Evolutionary conservation across 768 basidiomycete genomes (phyloP), one percentile per base, ranked within the genome.

Genomic region (Neoboletus brunneissimus): DNA sequence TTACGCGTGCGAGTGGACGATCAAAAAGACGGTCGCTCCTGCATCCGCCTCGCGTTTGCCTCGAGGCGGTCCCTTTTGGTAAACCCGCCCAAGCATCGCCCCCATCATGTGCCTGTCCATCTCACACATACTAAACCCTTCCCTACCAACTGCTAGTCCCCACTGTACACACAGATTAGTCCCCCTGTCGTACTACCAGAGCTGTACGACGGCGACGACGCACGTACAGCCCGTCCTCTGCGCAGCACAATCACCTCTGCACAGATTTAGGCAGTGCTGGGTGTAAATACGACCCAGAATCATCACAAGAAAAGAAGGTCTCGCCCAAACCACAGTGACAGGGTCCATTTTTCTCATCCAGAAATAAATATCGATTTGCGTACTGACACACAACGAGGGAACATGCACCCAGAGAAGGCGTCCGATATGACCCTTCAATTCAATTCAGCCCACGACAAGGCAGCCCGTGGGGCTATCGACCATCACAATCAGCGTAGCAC

Each of bases 11-110:
- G 29, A 29, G 12, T 31, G 29, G 45, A 29, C 45, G 45, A 46
- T 46, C 45, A 29, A 11, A 58, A 5, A 55, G 56, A 58, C 53
- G 32, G 25, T 5, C 32, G 0, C 32, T 34, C 32, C 11, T 31
- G 55, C 53, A 57, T 38, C 46, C 34, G 55, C 68, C 68, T 68
- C 63, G 43, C 61, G 16, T 15, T 23, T 38, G 54, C 69, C 69
- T 71, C 69, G 65, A 62, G 69, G 69, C 67, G 8, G 46, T 20
- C 29, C 22, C n/a, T 44, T 60, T 60, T 43, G 27, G 59, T 20
- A 35, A 31, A 23, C 48, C 34, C 49, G 51, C 27, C 49, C 5
- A 34, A n/a, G 27, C 59, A 57, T 35, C 27, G 56, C 56, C 45
- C 13, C 42, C 41, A 37, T 49, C 51, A 9, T 37, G 49, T 54